Base-by-base conservation (phyloP, 768 basidiomycete species). In the Tremella fuciformis region DNA sequence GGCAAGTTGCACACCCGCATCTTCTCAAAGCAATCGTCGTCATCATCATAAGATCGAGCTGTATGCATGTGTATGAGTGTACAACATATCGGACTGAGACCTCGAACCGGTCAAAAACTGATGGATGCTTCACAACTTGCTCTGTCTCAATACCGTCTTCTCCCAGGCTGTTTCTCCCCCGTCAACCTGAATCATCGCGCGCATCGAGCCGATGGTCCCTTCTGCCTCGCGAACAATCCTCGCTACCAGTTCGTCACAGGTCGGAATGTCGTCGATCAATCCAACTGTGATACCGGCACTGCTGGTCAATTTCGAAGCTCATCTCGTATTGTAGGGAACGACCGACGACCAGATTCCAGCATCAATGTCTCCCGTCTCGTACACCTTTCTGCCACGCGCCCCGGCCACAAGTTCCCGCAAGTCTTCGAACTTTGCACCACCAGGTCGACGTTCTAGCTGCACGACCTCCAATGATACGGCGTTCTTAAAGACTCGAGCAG, bases 401-500 rank as follows among this genome's bases (percentile, higher is more conserved):
- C 80, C 80, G 0, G 76, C 82, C 8, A 80, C 80, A 24, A 80
- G 75, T 39, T 92, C 84, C 16, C 85, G 82, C 13, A 94, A 62
- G 40, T 93, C 91, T 67, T 88, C 85, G 65, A 96, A 96, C 77
- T 92, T 86, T 40, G 88, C 88, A 13, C 91, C 90, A 40, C 88
- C 88, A 1, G 88, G 85, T 29, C 85, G 82, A 15, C 81, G 81
- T 78, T 96, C 92, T 39, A 92, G 82, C 13, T 82, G 78, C n/a
- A 94, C 88, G 16, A 97, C 93, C 74, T 94, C 86, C 71, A 83
- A 72, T 13, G 92, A 81, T 21, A 94, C 84, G 55, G 83, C 83
- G 79, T 93, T 93, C 81, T 65, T 61, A 56, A 60, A 70, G 1
- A 70, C 69, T 24, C 69, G 39, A 40, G 69, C 69, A 13, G 69